These are phyloP conservation scores for Rheum nobile DNA, from an alignment of 148 eudicot species.

Conservation along the genomic window DNA sequence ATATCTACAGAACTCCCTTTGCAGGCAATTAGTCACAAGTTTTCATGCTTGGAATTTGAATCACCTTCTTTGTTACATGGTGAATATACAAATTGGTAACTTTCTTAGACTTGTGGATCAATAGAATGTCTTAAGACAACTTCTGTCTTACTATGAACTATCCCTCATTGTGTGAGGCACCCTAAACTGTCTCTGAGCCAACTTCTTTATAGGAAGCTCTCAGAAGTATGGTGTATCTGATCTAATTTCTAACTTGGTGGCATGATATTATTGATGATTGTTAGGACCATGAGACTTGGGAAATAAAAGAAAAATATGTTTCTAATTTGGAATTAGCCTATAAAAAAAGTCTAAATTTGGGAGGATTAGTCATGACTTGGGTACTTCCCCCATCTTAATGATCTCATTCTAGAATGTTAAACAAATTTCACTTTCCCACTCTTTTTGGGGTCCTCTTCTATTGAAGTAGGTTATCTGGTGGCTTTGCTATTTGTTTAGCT, in stretches of 20 bases:
- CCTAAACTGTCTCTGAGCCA: too few species aligned
- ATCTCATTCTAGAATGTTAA: neutral
- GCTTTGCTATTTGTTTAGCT: neutral
- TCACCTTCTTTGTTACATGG: neutral
- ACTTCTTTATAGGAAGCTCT: too few species aligned
- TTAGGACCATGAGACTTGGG: too few species aligned
- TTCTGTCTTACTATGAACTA: too few species aligned
- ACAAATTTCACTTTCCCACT: neutral
- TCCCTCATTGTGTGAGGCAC: neutral
- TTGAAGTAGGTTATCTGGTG: neutral
- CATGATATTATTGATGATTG: too few species aligned
- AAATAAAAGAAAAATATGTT: too few species aligned
- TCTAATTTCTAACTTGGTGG: too few species aligned
- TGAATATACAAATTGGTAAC: too few species aligned
- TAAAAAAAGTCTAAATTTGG: neutral
- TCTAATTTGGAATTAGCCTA: too few species aligned
- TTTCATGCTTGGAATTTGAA: neutral
- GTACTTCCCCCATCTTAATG: neutral
- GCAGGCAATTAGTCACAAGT: neutral
- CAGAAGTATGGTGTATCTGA: neutral
- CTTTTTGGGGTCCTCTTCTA: neutral
- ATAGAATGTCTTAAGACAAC: neutral
- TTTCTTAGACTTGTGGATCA: neutral
- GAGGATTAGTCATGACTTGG: neutral
- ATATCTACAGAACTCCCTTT: too few species aligned